Base-by-base conservation (phyloP, 139 green algal species). In the Chlamydomonas eustigma region DNA sequence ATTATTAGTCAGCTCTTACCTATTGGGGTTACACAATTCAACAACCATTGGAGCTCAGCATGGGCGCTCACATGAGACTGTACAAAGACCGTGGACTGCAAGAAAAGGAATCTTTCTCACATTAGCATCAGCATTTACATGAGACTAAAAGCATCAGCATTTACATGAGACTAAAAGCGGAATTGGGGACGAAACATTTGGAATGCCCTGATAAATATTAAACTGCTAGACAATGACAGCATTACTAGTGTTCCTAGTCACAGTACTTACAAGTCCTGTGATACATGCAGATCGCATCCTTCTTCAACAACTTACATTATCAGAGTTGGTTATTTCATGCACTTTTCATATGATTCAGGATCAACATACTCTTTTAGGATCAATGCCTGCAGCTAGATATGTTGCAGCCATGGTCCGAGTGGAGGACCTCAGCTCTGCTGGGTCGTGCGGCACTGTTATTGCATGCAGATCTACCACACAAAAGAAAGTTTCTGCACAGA, bases 331-430 rank as follows among this genome's bases (percentile, higher is more conserved):
- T n/a, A n/a, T n/a, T n/a, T n/a, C n/a, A n/a, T n/a, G n/a, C n/a
- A n/a, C n/a, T n/a, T n/a, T n/a, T n/a, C n/a, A n/a, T n/a, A n/a
- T n/a, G n/a, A n/a, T n/a, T n/a, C n/a, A n/a, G n/a, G n/a, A n/a
- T n/a, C n/a, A 0, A 22, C 77, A 0, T 38, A 86, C 84, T 80
- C 82, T 84, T 25, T 82, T 71, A 22, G 95, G 94, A 77, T 98
- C 92, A 32, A 99, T 89, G 38, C 95, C 95, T 37, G 87, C 90
- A 8, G 95, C 95, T 8, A 99, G 82, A 85, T 98, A 99, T 5
- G 95, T 87, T 4, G 94, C 95, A 5, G 95, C 94, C 38, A 89
- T 89, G 39, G 74, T 86, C 39, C 88, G 85, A 0, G 93, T 97
- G 25, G 91, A 76, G 39, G 82, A 73, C 6, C 85, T 66, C 72